These are phyloP conservation scores for Stygiomarasmius scandens DNA, from an alignment of 1,284 basidiomycete species.

Conservation along the genomic window DNA sequence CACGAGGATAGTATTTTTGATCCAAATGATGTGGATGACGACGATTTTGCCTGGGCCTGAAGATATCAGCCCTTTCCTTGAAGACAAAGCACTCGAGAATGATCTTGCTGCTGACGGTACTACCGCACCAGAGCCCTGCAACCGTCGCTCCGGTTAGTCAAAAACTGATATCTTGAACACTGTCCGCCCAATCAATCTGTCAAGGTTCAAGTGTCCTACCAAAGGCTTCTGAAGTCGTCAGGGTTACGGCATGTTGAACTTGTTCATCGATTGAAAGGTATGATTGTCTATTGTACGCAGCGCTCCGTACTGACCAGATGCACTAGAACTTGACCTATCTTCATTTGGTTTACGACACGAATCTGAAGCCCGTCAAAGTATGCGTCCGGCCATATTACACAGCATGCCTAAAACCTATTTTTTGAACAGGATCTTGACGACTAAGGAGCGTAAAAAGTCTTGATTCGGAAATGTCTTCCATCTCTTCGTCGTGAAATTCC, in stretches of 20 bases:
- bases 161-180: constrained; percentile 98
- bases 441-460: constrained; percentile 99
- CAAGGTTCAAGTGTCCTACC: constrained; percentile 98
- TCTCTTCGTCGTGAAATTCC: constrained; percentile 96
- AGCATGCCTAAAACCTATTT: not conserved
- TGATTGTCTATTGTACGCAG: constrained; percentile 10
- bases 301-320: not conserved
- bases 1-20: constrained; percentile 95
- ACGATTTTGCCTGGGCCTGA: constrained; percentile 90
- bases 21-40: constrained; percentile 80
- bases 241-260: constrained; percentile 99
- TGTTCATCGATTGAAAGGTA: constrained; percentile 97
- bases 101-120: constrained; percentile 96
- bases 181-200: constrained; percentile 96
- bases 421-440: constrained; percentile 87
- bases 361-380: constrained; percentile 92
- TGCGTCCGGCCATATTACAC: constrained; percentile 32
- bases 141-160: constrained; percentile 92
- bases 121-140: constrained; percentile 95
- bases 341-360: constrained; percentile 93
- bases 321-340: constrained; percentile 91
- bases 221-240: constrained; percentile 97
- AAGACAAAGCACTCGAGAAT: constrained; percentile 81
- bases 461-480: constrained; percentile 99
- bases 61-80: constrained; percentile 82